Base-by-base conservation (phyloP, 2,329 filamentous ascomycete genomes). In the Aspergillus latus region DNA sequence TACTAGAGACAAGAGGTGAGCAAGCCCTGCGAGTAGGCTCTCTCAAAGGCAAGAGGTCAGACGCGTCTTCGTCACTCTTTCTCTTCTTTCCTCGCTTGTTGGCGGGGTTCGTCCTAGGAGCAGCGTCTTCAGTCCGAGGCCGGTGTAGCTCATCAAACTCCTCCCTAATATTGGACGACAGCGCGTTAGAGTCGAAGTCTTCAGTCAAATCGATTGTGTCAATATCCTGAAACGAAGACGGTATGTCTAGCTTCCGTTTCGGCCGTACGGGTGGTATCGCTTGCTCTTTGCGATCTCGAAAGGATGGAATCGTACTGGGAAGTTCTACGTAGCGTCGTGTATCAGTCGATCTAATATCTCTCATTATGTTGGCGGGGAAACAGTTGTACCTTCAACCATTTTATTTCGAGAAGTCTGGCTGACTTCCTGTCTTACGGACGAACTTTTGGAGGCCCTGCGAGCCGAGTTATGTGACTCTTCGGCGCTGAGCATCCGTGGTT, bases 41-140 rank as follows among this genome's bases (percentile, higher is more conserved):
- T n/a, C 61, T 66, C 2, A 73, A 68, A 2, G 71, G 72, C 5
- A 66, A 56, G 21, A 74, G 64, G 55, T 76, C 74, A 5, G 68
- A 72, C 37, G 69, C 66, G 54, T 77, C 76, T 56, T 80, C 78
- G 21, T 79, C 73, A 58, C 78, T 80, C 63, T 79, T 80, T 49
- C 78, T 70, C 63, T 80, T 81, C 63, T 75, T 78, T 4, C 76
- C 76, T 59, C 70, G 72, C 51, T 71, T 74, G 16, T 72, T 64
- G 16, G 62, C 29, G 21, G 75, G 73, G 40, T 71, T 69, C 49
- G 66, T 64, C 16, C 74, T 71, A 46, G 66, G 66, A 11, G 76
- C 76, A 53, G 68, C 71, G 39, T 76, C 74, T 62, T 79, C 76
- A 39, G 66, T 71, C 78, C 78, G 80, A 62, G 79, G 56, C 28